Conservation (phyloP, 2,329 filamentous ascomycete genomes). For the Chrysoporthe cubensis region DNA sequence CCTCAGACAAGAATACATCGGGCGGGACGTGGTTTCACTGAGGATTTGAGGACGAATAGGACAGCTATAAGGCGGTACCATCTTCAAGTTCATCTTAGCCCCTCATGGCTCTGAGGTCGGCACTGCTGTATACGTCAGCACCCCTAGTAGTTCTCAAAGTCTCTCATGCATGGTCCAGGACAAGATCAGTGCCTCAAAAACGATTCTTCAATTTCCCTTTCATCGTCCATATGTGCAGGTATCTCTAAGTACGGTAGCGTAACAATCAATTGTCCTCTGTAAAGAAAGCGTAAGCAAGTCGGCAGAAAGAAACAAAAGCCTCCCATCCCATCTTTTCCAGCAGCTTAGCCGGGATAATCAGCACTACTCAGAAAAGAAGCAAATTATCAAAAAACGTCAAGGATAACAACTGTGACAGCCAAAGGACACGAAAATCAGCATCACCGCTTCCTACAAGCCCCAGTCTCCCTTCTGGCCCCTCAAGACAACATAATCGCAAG, state of each 20-base stretch:
- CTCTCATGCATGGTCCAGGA: neutral
- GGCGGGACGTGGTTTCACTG: no score
- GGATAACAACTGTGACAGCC: neutral
- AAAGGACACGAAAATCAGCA: slow-evolving; percentile 5
- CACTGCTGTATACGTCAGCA: neutral
- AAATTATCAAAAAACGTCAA: slow-evolving; percentile 10
- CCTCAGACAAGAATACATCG: neutral
- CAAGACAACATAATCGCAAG: slow-evolving; percentile 1
- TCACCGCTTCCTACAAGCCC: slow-evolving; percentile 15
- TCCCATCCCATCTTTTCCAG: slow-evolving; percentile 9
- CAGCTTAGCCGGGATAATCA: slow-evolving; percentile 10
- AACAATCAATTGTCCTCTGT: slow-evolving; percentile 18
- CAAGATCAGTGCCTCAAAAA: neutral
- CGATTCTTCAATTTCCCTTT: slow-evolving; percentile 21
- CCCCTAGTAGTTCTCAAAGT: neutral
- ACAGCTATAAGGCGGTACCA: no score
- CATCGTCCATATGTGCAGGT: slow-evolving; percentile 25
- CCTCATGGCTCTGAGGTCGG: neutral
- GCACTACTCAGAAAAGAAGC: slow-evolving; percentile 17
- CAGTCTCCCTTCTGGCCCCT: slow-evolving; percentile 1
- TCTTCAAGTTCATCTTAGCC: neutral
- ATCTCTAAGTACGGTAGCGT: slow-evolving; percentile 24
- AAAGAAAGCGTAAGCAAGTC: slow-evolving; percentile 5
- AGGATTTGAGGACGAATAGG: no score
- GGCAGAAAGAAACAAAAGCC: neutral